phyloP scores from a whole-genome alignment of 2,329 filamentous ascomycete species.

The Scortechinia acanthostroma region DNA sequence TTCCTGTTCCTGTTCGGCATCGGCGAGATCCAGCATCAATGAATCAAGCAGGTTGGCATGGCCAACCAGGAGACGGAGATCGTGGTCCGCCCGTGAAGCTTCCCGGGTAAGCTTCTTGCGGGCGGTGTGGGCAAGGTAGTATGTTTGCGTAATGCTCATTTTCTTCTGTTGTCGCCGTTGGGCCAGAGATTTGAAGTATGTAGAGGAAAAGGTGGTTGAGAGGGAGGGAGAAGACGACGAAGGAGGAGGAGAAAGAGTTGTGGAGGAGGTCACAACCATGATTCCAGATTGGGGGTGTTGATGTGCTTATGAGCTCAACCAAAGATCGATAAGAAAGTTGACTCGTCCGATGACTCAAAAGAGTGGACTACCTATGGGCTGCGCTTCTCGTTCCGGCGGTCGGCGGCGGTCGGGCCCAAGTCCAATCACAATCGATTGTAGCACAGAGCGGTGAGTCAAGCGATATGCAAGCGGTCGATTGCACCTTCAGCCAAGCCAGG shows the following conservation, averaged over 20 bases:
- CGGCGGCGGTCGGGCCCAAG: too few species aligned
- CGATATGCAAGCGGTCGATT: too few species aligned
- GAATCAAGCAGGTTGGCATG: slow-evolving; percentile 97
- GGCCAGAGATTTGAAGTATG: not conserved
- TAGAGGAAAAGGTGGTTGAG: not conserved
- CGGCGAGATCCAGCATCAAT: slow-evolving; percentile 84
- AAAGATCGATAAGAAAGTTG: too few species aligned
- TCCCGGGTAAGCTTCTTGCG: slow-evolving; percentile 91
- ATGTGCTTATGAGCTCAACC: not conserved
- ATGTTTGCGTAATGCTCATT: slow-evolving; percentile 97
- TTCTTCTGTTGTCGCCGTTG: slow-evolving; percentile 46
- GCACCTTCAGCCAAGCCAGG: too few species aligned
- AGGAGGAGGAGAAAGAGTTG: not conserved
- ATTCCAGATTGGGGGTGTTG: not conserved
- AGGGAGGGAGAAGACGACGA: not conserved
- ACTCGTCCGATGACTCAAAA: too few species aligned
- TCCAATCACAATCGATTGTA: too few species aligned
- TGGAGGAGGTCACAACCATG: too few species aligned
- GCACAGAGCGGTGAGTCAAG: too few species aligned
- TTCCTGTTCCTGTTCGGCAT: slow-evolving; percentile 92
- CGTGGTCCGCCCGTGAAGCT: slow-evolving; percentile 83
- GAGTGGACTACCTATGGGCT: too few species aligned
- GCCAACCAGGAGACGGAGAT: slow-evolving; percentile 89
- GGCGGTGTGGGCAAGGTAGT: slow-evolving; percentile 95
- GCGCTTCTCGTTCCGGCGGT: too few species aligned